Conservation (phyloP, 179 eudicot species). For the Monotropa hypopitys region DNA sequence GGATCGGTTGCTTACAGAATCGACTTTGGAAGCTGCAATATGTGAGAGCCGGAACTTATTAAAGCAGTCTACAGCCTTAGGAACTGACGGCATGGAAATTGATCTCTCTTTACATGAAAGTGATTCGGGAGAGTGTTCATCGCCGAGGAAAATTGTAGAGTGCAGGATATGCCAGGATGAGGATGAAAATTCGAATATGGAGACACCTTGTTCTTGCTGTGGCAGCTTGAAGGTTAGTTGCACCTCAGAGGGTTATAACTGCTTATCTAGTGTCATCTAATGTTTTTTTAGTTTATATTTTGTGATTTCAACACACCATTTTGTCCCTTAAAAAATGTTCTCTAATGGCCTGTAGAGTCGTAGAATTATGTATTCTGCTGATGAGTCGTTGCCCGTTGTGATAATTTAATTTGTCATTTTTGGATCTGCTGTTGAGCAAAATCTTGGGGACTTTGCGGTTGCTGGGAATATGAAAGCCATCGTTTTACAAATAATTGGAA, state of each 20-base stretch:
- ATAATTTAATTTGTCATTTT: not conserved
- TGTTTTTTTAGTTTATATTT: not conserved
- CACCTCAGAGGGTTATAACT: no score
- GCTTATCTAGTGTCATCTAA: not conserved
- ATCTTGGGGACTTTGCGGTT: not conserved
- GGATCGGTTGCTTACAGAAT: constrained; percentile 52
- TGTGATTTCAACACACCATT: not conserved
- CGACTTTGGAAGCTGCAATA: constrained; percentile 39
- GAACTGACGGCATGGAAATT: constrained; percentile 18
- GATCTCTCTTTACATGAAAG: constrained; percentile 22
- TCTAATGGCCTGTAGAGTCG: not conserved
- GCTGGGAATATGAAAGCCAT: not conserved
- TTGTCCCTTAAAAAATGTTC: not conserved
- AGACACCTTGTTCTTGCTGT: constrained; percentile 90
- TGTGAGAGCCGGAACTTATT: constrained; percentile 21
- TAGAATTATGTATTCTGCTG: not conserved
- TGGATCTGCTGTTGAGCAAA: not conserved
- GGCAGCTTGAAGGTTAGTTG: constrained; percentile 86
- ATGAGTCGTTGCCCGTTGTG: not conserved
- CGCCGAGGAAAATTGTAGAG: constrained; percentile 60
- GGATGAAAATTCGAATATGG: constrained; percentile 68
- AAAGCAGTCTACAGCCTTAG: constrained; percentile 15
- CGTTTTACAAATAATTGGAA: not conserved
- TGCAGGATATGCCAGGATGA: constrained; percentile 97
- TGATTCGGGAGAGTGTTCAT: constrained; percentile 14